Evolutionary conservation across 306 rosid genomes (phyloP), one percentile per base, ranked within the genome.

Genomic region (Quercus rubra): DNA sequence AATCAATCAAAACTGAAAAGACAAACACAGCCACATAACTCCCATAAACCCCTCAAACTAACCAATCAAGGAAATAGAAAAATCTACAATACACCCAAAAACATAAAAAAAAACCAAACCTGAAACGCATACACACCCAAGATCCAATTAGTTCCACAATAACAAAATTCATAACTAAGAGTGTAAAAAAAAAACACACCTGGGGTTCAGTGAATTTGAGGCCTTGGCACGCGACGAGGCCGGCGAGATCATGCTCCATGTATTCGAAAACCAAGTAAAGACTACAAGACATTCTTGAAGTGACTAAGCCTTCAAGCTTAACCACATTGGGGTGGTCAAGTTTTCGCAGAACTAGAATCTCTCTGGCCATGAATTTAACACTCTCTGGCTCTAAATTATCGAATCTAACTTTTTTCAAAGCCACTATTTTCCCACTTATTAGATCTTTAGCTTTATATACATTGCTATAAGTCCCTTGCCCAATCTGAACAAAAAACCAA

Each of bases 241-340:
- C 99, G 2, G 99, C 90, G 63, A 95, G 99, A 89, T 95, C 99
- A 74, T 95, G 99, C 83, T 93, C 99, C 99, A 95, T 95, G 78
- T 95, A 95, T 81, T 95, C 96, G 51, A 95, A 95, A 20, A 95
- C 93, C 82, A 95, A 87, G 90, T 95, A 95, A 70, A 95, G 92
- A 79, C 99, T 95, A 57, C 97, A 93, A 33, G 99, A 93, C 98
- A 95, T 95, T 91, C 99, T 89, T 11, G 99, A 95, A 81, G 99
- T 95, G 64, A 92, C 99, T 71, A 95, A 82, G 3, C 99, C 99
- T 82, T 95, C 94, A 13, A 95, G 99, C 90, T 93, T 95, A 68
- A 95, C 64, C 73, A 95, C 96, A 90, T 95, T 95, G 66, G 99
- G 99, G 79, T 95, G 99, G 84, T 95, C 99, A 81, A 95, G 99